Conservation (phyloP, 2,329 filamentous ascomycete species). For the Camillea tinctor region DNA sequence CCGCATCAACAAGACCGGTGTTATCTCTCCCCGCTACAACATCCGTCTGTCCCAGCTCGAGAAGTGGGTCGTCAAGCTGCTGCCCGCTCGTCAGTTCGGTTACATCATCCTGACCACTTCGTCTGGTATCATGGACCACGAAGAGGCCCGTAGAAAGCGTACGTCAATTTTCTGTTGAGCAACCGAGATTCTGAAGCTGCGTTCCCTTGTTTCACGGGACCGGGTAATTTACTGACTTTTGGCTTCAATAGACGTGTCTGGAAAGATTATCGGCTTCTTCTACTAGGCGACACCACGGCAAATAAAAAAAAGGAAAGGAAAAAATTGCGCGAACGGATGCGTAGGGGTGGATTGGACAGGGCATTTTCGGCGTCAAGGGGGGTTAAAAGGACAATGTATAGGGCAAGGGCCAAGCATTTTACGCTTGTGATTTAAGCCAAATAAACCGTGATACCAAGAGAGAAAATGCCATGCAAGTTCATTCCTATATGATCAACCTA, state of each 20-base stretch:
- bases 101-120: slow-evolving; percentile 99
- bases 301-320: slow-evolving; percentile 5
- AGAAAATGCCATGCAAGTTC: slow-evolving; percentile 28
- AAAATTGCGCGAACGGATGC: slow-evolving; percentile 7
- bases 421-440: slow-evolving; percentile 24
- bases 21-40: slow-evolving; percentile 99
- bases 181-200: not conserved
- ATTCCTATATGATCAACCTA: slow-evolving; percentile 4
- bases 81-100: slow-evolving; percentile 99
- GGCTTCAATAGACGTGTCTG: slow-evolving; percentile 66
- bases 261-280: slow-evolving; percentile 99
- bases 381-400: slow-evolving; percentile 26
- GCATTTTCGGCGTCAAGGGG: slow-evolving; percentile 35
- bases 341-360: slow-evolving; percentile 10
- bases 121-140: slow-evolving; percentile 99
- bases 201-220: not conserved
- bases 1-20: slow-evolving; percentile 98
- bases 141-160: slow-evolving; percentile 95
- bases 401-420: slow-evolving; percentile 5
- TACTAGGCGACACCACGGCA: slow-evolving; percentile 66
- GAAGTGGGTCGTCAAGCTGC: slow-evolving; percentile 99
- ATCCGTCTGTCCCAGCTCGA: slow-evolving; percentile 95
- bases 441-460: slow-evolving; percentile 22
- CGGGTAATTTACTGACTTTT: not conserved
- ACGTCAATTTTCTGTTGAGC: not conserved